Base-by-base conservation (phyloP, 768 basidiomycete genomes). In the Cubamyces lactineus region DNA sequence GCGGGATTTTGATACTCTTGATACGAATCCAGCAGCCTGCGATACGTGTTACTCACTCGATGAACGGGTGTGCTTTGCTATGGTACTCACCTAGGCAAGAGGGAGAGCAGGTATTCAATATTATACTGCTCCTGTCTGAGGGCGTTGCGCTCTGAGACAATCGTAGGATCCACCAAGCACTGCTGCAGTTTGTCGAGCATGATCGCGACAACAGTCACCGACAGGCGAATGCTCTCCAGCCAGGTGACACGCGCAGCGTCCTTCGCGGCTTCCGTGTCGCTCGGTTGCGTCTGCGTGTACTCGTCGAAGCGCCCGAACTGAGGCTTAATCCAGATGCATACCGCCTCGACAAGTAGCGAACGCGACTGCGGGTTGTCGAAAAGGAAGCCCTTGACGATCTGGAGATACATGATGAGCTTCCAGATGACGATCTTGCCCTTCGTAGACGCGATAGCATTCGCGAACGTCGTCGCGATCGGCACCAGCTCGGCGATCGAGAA, bases 231-330 rank as follows among this genome's bases (percentile, higher is more conserved):
- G 63, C 86, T 88, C 74, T 98, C 96, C 63, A 98, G 70, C 96
- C 96, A 98, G 54, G 79, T 82, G 24, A 96, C 82, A 9, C 91
- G 84, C n/a, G 89, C 87, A 9, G 82, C 78, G 71, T 97, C 94
- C 47, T 84, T 81, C 19, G 77, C 80, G 40, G 70, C 74, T 62
- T 94, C 91, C 2, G 84, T 76, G 64, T 96, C 94, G 57, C 80
- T 85, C 1, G 84, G 75, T 57, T 82, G 80, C 13, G 82, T 82
- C 64, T 86, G 83, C 19, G 79, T 71, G 66, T 86, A 90, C 74
- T 96, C 95, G 65, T 98, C 94, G 70, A 89, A 98, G 28, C 85
- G 85, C 24, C 96, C 96, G 69, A 98, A 92, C 73, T 96, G 88
- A 1, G 96, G 94, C 71, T 95, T 96, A 66, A 98, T 89, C 95